phyloP scores from a whole-genome alignment of 1,284 basidiomycete genomes.

The Leccinum subrobustum region DNA sequence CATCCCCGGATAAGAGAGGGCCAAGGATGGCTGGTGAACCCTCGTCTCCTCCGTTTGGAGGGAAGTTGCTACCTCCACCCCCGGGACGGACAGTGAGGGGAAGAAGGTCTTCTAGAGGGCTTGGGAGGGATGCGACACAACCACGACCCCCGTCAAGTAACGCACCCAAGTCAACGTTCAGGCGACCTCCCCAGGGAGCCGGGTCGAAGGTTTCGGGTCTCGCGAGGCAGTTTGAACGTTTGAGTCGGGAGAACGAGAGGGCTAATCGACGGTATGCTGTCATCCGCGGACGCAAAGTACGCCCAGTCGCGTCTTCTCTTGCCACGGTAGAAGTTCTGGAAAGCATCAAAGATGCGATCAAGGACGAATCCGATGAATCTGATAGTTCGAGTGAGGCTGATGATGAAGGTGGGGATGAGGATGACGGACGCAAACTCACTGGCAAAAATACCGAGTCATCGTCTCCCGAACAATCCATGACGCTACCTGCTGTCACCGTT shows the following conservation, averaged over 20 bases:
- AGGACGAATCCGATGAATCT: constrained; percentile 79
- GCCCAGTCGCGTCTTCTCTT: constrained; percentile 87
- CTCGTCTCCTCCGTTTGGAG: constrained; percentile 43
- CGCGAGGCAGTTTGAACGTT: constrained; percentile 74
- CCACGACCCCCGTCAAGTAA: constrained; percentile 41
- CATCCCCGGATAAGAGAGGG: constrained; percentile 70
- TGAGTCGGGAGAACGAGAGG: constrained; percentile 66
- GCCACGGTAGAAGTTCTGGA: constrained; percentile 91
- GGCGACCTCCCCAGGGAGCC: constrained; percentile 46
- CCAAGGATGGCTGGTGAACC: constrained; percentile 36
- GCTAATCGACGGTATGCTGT: constrained; percentile 70
- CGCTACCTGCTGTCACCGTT: constrained; percentile 22
- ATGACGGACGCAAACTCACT: constrained; percentile 43
- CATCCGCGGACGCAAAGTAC: constrained; percentile 86
- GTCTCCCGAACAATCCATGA: constrained; percentile 37
- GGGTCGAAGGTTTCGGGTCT: constrained; percentile 73
- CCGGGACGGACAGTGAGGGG: constrained; percentile 37
- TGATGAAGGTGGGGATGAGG: constrained; percentile 79
- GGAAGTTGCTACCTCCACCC: constrained; percentile 22
- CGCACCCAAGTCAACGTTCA: constrained; percentile 50
- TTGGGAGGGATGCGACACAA: constrained; percentile 50
- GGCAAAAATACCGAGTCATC: constrained; percentile 36
- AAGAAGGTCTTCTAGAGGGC: constrained; percentile 41
- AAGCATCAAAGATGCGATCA: constrained; percentile 90
- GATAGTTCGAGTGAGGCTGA: constrained; percentile 87